These are phyloP conservation scores for Daldinia concentrica DNA, from an alignment of 495 filamentous ascomycete species.

Conservation along the genomic window DNA sequence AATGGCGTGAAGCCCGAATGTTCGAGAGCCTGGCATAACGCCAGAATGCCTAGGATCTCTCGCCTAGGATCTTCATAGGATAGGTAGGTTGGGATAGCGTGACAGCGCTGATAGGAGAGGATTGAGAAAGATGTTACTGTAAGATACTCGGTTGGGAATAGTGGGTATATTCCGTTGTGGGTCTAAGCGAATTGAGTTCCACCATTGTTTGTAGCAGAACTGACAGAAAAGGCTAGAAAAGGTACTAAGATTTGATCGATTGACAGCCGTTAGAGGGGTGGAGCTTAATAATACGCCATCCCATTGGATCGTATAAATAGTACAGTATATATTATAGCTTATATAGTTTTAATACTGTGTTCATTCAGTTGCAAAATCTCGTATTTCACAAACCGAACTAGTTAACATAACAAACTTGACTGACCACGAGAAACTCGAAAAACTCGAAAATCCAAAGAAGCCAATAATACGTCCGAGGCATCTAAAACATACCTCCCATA, in stretches of 20 bases:
- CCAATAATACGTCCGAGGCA: neutral
- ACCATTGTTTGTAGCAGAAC: slow-evolving; percentile 17
- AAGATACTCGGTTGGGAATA: slow-evolving; percentile 28
- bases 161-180: slow-evolving; percentile 6
- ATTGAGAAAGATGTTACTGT: neutral
- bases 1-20: slow-evolving; percentile 31
- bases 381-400: slow-evolving; percentile 22
- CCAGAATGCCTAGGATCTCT: neutral
- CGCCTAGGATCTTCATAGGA: neutral
- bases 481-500: slow-evolving; percentile 1
- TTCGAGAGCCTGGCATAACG: slow-evolving; percentile 20
- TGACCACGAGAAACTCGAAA: neutral
- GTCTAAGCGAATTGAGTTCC: slow-evolving; percentile 30
- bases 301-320: slow-evolving; percentile 15
- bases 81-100: neutral
- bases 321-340: slow-evolving; percentile 19
- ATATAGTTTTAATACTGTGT: slow-evolving; percentile 1
- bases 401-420: neutral
- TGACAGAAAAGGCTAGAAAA: slow-evolving; percentile 17
- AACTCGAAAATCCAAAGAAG: neutral
- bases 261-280: slow-evolving; percentile 11
- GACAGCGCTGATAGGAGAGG: neutral
- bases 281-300: neutral
- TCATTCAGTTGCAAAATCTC: slow-evolving; percentile 18
- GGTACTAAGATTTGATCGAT: neutral